A percentile compares a stretch with the other conserved stretches of the same genome.
phyloP scores from a whole-genome alignment of 2,329 filamentous ascomycete genomes.

The Monosporascus sp. region DNA sequence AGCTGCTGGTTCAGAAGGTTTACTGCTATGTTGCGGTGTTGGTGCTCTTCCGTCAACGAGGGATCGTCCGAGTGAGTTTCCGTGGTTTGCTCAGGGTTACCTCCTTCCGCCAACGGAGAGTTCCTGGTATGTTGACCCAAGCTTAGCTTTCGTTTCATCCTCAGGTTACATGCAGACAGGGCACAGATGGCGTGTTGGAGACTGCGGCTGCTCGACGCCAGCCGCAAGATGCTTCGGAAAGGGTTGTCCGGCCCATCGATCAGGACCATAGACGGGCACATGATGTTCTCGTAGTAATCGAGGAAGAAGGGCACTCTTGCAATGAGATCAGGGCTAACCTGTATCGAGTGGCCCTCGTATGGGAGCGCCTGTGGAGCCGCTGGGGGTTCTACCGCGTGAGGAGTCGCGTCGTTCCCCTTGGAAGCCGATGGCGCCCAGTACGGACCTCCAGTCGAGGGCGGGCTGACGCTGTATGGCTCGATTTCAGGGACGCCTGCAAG shows the following conservation, averaged over 20 bases:
- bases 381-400: slow-evolving; percentile 35
- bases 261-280: slow-evolving; percentile 86
- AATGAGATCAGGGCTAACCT: slow-evolving; percentile 58
- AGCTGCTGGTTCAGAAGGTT: slow-evolving; percentile 79
- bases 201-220: slow-evolving; percentile 73
- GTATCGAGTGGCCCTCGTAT: slow-evolving; percentile 40
- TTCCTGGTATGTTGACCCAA: slow-evolving; percentile 51
- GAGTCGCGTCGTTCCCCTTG: slow-evolving; percentile 40
- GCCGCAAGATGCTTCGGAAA: slow-evolving; percentile 72
- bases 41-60: slow-evolving; percentile 71
- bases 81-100: slow-evolving; percentile 37
- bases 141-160: slow-evolving; percentile 72
- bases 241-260: slow-evolving; percentile 84
- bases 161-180: slow-evolving; percentile 80
- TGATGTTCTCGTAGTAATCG: slow-evolving; percentile 89
- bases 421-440: slow-evolving; percentile 41
- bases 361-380: slow-evolving; percentile 44
- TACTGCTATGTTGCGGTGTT: slow-evolving; percentile 76
- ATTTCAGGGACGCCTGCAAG: slow-evolving; percentile 45
- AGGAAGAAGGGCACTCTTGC: slow-evolving; percentile 82
- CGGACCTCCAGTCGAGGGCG: slow-evolving; percentile 37
- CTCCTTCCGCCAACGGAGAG: slow-evolving; percentile 43
- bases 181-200: slow-evolving; percentile 92
- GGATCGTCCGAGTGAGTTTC: slow-evolving; percentile 54
- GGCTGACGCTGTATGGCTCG: slow-evolving; percentile 47